Base-by-base conservation (phyloP, 192 early-diverging fungal species). In the Backusella morwellensis region DNA sequence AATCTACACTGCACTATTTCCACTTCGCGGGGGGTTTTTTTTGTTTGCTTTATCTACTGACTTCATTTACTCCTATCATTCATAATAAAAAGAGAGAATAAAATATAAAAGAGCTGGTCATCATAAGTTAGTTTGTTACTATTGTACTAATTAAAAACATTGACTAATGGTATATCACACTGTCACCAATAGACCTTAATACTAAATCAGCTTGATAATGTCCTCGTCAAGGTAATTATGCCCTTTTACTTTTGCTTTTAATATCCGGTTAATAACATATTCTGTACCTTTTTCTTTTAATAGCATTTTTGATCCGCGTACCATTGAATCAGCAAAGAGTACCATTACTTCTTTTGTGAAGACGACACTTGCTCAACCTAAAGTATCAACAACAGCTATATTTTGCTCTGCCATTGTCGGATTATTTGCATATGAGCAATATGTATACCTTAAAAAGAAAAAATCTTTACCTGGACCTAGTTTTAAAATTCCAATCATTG, bases 401-500 rank as follows among this genome's bases (percentile, higher is more conserved):
- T 41, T 82, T 2, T 78, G 77, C 36, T 78, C 78, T 9, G 75
- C 75, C 6, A 71, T 79, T 35, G 77, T 79, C 3, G 75, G 77
- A 23, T 32, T 82, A 11, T 77, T 82, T 44, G 81, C 81, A 34
- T 82, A 82, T 66, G 82, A 84, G 26, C 82, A 84, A 69, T 80
- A 80, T 67, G 69, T 78, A 19, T 84, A 84, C 67, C 35, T 78
- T 17, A 78, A 72, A 50, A 84, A 84, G 71, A 84, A 84, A 71
- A 68, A 84, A 50, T 47, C 66, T 29, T 59, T 84, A 15, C 82
- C 82, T 17, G 82, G 82, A 36, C 82, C 82, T 26, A 74, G 63
- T 15, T 75, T 77, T 54, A 84, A 84, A 40, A 78, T 80, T 36
- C 84, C 84, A 38, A 73, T 85, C 44, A 83, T 85, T 70, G 84